Evolutionary conservation across 2,329 filamentous ascomycete genomes (phyloP), one percentile per base, ranked within the genome.

Genomic region (Pseudocercospora vitis): DNA sequence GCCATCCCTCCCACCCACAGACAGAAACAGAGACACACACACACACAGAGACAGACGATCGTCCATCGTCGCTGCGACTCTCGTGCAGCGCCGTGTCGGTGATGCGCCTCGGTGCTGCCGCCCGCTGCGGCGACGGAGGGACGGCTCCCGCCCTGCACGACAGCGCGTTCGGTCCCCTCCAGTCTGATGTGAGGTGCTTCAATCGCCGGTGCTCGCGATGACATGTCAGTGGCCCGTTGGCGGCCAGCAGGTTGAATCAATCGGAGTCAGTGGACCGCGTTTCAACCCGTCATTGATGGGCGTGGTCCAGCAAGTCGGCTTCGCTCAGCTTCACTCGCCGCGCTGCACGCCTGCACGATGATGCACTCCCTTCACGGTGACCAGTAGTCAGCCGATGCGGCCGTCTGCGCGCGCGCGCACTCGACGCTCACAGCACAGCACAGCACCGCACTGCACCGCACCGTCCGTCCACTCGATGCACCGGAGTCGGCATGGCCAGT

Each of bases 141-240:
- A 46, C 53, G 29, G 49, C 35, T 19, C 19, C 26, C 21, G 50
- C 48, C 49, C 48, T 56, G 49, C 53, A 52, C 52, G 31, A 55
- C 52, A 40, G 16, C 47, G 52, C 32, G 3, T 42, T n/a, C 33
- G n/a, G 21, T 21, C 48, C 32, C 31, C 35, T 24, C 21, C 31
- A 32, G 23, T 24, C 46, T 39, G 16, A 24, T 33, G 18, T 50
- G 29, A n/a, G n/a, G n/a, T n/a, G n/a, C n/a, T 47, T 29, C 47
- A 42, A 48, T 48, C 40, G 45, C 47, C 53, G 29, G 45, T 48
- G n/a, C n/a, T n/a, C n/a, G n/a, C n/a, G n/a, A n/a, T n/a, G n/a
- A n/a, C n/a, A n/a, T n/a, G 45, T 37, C 45, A 51, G 48, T 55
- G 45, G 53, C 48, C 44, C 46, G 48, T 52, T 48, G 37, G 52